These are phyloP conservation scores for Triticum dicoccoides DNA, from an alignment of 176 grass and related monocot genomes.

Conservation along the genomic window DNA sequence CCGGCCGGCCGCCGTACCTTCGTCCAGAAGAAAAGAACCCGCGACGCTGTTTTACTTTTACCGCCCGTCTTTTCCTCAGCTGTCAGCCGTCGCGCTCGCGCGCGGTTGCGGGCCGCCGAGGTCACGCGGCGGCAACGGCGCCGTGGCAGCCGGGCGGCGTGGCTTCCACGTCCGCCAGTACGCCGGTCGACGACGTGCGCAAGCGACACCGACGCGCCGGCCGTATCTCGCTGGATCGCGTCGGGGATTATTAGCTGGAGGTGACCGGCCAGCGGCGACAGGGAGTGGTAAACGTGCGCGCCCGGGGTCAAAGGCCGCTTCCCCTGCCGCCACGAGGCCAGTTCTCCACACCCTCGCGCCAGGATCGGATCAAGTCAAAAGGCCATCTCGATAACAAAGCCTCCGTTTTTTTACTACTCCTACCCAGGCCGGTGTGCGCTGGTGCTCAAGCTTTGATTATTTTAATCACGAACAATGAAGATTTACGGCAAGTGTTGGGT, in stretches of 20 bases:
- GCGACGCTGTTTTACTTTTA: neutral
- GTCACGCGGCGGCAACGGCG: too few relatives aligned
- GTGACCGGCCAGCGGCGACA: neutral
- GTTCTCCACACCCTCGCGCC: neutral
- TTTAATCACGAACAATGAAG: too few relatives aligned
- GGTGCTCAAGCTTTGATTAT: neutral
- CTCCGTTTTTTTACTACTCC: neutral
- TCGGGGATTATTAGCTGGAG: too few relatives aligned
- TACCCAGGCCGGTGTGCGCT: neutral
- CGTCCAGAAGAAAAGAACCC: neutral
- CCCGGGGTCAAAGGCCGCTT: neutral
- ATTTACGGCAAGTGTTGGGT: neutral
- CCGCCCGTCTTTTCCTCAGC: neutral
- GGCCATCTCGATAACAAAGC: too few relatives aligned
- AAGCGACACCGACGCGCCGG: neutral
- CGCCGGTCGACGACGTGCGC: neutral
- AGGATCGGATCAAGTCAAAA: neutral
- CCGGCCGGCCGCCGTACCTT: neutral
- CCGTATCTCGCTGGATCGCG: neutral
- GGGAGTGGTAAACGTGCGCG: neutral
- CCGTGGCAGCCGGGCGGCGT: neutral
- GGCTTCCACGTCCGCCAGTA: neutral
- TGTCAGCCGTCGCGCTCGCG: neutral
- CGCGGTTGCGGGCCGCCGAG: too few relatives aligned
- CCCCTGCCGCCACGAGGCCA: neutral